These are phyloP conservation scores for Kodamaea neixiangensis DNA, from an alignment of 805 yeast species.

Conservation along the genomic window DNA sequence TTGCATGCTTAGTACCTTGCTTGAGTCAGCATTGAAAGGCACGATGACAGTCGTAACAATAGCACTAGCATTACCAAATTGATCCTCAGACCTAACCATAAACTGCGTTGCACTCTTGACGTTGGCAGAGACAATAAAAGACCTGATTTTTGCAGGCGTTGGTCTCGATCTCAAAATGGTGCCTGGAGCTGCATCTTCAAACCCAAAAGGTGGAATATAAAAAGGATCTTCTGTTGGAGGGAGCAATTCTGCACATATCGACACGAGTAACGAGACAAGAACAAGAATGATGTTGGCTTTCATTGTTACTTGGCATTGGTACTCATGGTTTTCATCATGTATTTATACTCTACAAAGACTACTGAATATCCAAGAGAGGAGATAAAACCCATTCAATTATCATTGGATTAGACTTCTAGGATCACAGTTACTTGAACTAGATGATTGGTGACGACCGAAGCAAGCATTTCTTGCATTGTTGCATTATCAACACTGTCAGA, in stretches of 20 bases:
- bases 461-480: no score
- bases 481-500: background rate
- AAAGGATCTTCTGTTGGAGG: constrained; percentile 23
- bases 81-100: constrained; percentile 23
- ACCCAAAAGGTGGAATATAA: constrained; percentile 25
- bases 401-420: no score
- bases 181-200: constrained; percentile 21
- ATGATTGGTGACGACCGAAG: no score
- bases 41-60: constrained; percentile 23
- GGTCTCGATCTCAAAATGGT: constrained; percentile 25
- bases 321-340: background rate
- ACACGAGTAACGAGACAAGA: background rate
- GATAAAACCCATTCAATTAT: no score
- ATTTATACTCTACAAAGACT: background rate
- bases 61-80: constrained; percentile 21
- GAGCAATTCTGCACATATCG: background rate
- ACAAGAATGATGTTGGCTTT: background rate
- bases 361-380: no score
- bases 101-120: constrained; percentile 21
- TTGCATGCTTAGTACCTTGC: constrained; percentile 23
- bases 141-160: constrained; percentile 21
- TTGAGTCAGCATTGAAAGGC: constrained; percentile 26
- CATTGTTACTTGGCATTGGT: background rate
- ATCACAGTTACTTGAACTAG: background rate
- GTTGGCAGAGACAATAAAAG: constrained; percentile 18